A percentile compares a stretch with the other conserved stretches of the same genome.
phyloP scores from a whole-genome alignment of 371 early-diverging fungal genomes.

The Mortierella sp. region DNA sequence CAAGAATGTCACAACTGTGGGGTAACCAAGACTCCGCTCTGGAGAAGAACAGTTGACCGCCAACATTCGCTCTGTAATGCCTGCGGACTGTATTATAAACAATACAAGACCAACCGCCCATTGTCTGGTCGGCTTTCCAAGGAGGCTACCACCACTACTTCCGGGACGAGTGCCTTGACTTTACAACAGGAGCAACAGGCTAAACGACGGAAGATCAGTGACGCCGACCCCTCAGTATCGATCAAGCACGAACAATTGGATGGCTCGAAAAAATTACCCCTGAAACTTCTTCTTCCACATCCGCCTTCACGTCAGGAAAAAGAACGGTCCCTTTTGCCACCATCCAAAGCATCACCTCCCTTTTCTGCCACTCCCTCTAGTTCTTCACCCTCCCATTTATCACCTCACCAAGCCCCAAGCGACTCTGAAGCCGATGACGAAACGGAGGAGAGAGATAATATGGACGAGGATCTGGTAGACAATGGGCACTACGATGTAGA shows the following conservation, averaged over 20 bases:
- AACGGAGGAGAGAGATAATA: constrained; percentile 5
- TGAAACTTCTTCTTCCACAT: constrained; percentile 37
- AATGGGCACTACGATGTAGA: constrained; percentile 10
- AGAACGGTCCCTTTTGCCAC: constrained; percentile 1
- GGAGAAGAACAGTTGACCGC: constrained; percentile 84
- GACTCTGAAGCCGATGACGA: constrained; percentile 26
- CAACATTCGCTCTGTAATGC: constrained; percentile 85
- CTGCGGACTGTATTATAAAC: constrained; percentile 84
- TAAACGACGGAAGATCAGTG: constrained; percentile 33
- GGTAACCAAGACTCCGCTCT: constrained; percentile 83
- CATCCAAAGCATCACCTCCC: neutral
- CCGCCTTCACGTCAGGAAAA: constrained; percentile 23
- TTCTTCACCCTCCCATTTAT: too few relatives aligned
- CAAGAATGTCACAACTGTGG: constrained; percentile 84
- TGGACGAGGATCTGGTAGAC: constrained; percentile 9
- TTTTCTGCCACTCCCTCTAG: too few relatives aligned
- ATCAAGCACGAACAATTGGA: constrained; percentile 20
- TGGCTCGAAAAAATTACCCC: constrained; percentile 7
- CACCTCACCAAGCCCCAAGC: neutral
- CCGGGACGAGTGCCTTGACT: neutral
- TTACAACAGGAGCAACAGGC: constrained; percentile 11
- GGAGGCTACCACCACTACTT: neutral
- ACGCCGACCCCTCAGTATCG: constrained; percentile 1
- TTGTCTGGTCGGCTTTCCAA: constrained; percentile 57
- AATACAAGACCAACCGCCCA: constrained; percentile 77